Conservation (phyloP, 345 rosid species). For the Ailanthus altissimus region DNA sequence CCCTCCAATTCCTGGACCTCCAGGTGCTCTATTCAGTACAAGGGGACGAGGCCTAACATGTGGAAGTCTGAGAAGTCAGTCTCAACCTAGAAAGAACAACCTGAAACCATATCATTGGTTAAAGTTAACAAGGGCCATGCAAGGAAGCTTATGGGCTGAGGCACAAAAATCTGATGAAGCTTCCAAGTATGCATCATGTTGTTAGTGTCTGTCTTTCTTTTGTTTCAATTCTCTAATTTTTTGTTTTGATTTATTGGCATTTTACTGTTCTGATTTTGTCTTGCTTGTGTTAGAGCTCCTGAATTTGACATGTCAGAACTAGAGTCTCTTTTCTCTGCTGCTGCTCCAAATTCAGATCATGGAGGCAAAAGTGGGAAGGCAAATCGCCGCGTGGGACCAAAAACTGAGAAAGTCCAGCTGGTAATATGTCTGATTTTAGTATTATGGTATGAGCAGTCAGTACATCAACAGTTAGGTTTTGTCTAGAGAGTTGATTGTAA, state of each 20-base stretch:
- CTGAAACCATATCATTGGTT: slow-evolving; percentile 89
- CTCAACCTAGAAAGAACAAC: slow-evolving; percentile 62
- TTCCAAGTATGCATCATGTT: slow-evolving; percentile 48
- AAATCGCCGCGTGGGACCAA: slow-evolving; percentile 50
- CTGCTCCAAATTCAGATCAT: slow-evolving; percentile 48
- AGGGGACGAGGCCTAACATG: slow-evolving; percentile 57
- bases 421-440: slow-evolving; percentile 43
- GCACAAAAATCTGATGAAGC: slow-evolving; percentile 74
- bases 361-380: slow-evolving; percentile 46
- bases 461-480: background rate
- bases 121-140: slow-evolving; percentile 82
- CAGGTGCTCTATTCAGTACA: slow-evolving; percentile 40
- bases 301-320: slow-evolving; percentile 80
- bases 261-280: slow-evolving; percentile 23
- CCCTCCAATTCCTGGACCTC: slow-evolving; percentile 75
- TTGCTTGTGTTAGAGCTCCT: slow-evolving; percentile 58
- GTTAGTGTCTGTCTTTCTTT: background rate
- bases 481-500: background rate
- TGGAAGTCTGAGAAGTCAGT: slow-evolving; percentile 41
- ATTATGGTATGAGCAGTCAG: background rate
- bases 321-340: slow-evolving; percentile 75
- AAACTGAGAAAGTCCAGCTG: slow-evolving; percentile 82
- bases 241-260: background rate
- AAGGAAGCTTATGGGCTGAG: slow-evolving; percentile 91
- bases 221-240: slow-evolving; percentile 15